phyloP scores from a whole-genome alignment of 2,329 filamentous ascomycete species.

The Coniosporium tulheliwenetii region DNA sequence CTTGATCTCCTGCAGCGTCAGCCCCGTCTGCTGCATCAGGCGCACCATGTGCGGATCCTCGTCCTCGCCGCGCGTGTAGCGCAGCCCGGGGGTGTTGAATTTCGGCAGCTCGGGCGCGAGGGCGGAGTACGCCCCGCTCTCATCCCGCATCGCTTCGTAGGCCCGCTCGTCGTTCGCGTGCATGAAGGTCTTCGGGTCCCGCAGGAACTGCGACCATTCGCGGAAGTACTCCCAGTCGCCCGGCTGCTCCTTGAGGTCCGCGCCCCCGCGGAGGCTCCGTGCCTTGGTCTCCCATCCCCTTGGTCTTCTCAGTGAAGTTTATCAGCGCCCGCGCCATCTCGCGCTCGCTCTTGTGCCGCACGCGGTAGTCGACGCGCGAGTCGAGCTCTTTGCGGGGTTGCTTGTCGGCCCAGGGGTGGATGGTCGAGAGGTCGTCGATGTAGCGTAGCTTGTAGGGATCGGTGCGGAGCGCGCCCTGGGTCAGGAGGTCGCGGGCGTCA shows the following conservation, averaged over 20 bases:
- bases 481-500: conserved; percentile 55
- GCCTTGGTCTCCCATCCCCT: conserved; percentile 28
- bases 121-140: conserved; percentile 23
- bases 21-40: conserved; percentile 41
- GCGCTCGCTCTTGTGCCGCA: conserved; percentile 44
- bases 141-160: conserved; percentile 27
- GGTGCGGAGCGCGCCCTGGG: conserved; percentile 54
- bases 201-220: conserved; percentile 21
- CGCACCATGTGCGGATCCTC: conserved; percentile 32
- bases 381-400: conserved; percentile 19
- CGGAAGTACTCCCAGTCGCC: conserved; percentile 27
- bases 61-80: conserved; percentile 18
- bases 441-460: conserved; percentile 63
- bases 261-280: conserved; percentile 20
- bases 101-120: conserved; percentile 37
- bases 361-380: conserved; percentile 34
- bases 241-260: conserved; percentile 22
- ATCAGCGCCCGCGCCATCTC: conserved; percentile 47
- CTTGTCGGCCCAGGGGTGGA: conserved; percentile 66
- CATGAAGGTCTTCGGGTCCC: conserved; percentile 29
- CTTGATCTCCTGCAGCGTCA: conserved; percentile 29
- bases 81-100: conserved; percentile 20
- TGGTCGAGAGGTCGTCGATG: conserved; percentile 65
- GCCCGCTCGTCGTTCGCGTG: conserved; percentile 34
- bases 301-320: conserved; percentile 20